These are phyloP conservation scores for Tolypocladium inflatum DNA, from an alignment of 2,329 filamentous ascomycete species.

Conservation along the genomic window DNA sequence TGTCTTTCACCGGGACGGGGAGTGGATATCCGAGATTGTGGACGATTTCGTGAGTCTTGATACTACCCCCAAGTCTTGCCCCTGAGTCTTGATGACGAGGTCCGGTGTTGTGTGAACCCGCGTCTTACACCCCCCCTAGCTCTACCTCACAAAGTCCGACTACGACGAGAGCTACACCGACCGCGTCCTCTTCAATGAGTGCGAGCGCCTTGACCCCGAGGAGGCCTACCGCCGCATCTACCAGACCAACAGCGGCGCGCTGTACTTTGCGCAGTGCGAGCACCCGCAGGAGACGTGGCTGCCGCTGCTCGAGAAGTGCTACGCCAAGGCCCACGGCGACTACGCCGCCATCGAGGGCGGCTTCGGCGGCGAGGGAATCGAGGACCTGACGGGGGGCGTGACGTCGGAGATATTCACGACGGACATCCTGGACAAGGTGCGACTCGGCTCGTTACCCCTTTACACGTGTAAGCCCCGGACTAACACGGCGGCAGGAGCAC, in stretches of 20 bases:
- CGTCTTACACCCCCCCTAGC: conserved; percentile 11
- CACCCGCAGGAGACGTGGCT: conserved; percentile 74
- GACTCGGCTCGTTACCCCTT: conserved; percentile 8
- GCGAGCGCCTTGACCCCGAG: conserved; percentile 40
- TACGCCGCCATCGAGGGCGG: conserved; percentile 68
- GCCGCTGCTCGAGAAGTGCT: conserved; percentile 69
- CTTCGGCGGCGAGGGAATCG: conserved; percentile 50
- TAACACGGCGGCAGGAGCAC: conserved; percentile 14
- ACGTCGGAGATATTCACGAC: conserved; percentile 56
- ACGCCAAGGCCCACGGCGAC: conserved; percentile 73
- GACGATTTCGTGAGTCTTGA: conserved; percentile 37
- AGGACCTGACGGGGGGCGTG: conserved; percentile 55
- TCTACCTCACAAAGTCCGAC: conserved; percentile 46
- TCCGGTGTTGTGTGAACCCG: too few relatives aligned
- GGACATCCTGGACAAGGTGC: conserved; percentile 64
- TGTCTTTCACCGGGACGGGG: conserved; percentile 72
- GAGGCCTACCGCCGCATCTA: conserved; percentile 58
- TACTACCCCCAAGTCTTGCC: not conserved
- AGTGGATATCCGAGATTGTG: conserved; percentile 55
- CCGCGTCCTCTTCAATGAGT: conserved; percentile 31
- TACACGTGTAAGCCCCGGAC: not conserved
- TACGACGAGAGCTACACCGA: conserved; percentile 49
- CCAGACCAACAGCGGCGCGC: conserved; percentile 63
- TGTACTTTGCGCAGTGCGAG: conserved; percentile 69
- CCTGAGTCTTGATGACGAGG: not conserved